These are phyloP conservation scores for Arthrobotrys entomopaga DNA, from an alignment of 2,329 filamentous ascomycete species.

Conservation along the genomic window DNA sequence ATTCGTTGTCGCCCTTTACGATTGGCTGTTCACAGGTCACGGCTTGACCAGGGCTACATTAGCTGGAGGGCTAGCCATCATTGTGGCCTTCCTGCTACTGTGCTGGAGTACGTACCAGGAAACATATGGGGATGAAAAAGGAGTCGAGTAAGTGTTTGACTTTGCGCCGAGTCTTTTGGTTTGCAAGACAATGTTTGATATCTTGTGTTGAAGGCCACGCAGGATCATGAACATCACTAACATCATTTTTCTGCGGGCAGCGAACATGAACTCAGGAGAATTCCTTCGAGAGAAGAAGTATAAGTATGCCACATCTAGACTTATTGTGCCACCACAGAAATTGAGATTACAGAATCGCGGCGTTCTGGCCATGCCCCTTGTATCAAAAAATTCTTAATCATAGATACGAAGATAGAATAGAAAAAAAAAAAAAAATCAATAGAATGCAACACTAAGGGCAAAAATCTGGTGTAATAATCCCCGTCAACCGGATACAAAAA, in stretches of 20 bases:
- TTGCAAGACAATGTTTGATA: too few species aligned
- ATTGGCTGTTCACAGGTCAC: conserved; percentile 44
- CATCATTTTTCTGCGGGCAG: background rate
- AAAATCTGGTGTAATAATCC: too few species aligned
- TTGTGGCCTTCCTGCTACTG: conserved; percentile 44
- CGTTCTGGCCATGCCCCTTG: too few species aligned
- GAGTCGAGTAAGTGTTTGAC: conserved; percentile 13
- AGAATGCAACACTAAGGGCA: too few species aligned
- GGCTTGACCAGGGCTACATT: conserved; percentile 38
- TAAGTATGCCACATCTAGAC: conserved; percentile 1
- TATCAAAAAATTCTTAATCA: too few species aligned
- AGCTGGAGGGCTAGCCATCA: conserved; percentile 38
- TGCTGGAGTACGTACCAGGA: conserved; percentile 52
- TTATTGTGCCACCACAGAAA: too few species aligned
- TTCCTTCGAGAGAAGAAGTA: conserved; percentile 34
- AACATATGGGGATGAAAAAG: conserved; percentile 27
- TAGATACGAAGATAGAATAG: too few species aligned
- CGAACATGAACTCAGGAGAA: conserved; percentile 29
- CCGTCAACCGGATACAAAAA: too few species aligned
- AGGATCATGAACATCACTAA: conserved; percentile 4
- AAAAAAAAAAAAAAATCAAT: too few species aligned
- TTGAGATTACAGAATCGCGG: too few species aligned
- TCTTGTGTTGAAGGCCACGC: background rate
- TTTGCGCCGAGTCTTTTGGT: too few species aligned
- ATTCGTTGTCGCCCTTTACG: conserved; percentile 46